Conservation (phyloP, 306 rosid species). For the Prunus mongolica region DNA sequence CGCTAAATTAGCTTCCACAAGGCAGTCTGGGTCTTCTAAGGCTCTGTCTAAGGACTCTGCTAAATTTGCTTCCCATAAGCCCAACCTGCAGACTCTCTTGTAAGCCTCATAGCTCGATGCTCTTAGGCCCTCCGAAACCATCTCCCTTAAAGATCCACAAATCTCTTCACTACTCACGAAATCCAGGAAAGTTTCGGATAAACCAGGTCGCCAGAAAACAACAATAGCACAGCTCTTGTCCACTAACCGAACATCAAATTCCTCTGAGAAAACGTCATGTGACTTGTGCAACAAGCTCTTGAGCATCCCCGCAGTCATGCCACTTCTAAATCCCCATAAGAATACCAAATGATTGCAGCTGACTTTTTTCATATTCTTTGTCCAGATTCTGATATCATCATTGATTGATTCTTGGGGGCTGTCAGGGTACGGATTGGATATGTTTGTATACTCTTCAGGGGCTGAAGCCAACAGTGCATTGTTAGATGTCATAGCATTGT, state of each 20-base stretch:
- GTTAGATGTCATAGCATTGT: conserved; percentile 23
- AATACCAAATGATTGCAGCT: conserved; percentile 52
- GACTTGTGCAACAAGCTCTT: conserved; percentile 49
- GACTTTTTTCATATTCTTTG: conserved; percentile 43
- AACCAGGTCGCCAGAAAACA: conserved; percentile 62
- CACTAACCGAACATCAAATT: conserved; percentile 65
- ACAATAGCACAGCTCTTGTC: conserved; percentile 76
- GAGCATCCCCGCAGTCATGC: conserved; percentile 55
- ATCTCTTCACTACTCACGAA: conserved; percentile 34
- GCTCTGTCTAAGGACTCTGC: conserved; percentile 53
- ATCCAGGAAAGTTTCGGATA: conserved; percentile 45
- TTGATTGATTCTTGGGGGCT: conserved; percentile 26
- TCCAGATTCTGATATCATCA: conserved; percentile 48
- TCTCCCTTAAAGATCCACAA: conserved; percentile 48
- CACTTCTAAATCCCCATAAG: conserved; percentile 73
- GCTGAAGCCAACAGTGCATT: conserved; percentile 26
- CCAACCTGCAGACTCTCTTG: conserved; percentile 44
- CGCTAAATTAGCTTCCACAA: conserved; percentile 23
- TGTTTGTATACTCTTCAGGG: conserved; percentile 39
- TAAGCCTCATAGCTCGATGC: conserved; percentile 55
- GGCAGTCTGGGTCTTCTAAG: conserved; percentile 26
- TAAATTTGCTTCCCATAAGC: conserved; percentile 69
- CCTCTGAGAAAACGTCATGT: conserved; percentile 50
- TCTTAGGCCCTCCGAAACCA: conserved; percentile 64
- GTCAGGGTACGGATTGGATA: conserved; percentile 33